Evolutionary conservation across 140 eudicot genomes (phyloP), one percentile per base, ranked within the genome.

Genomic region (Oenanthe javanica): DNA sequence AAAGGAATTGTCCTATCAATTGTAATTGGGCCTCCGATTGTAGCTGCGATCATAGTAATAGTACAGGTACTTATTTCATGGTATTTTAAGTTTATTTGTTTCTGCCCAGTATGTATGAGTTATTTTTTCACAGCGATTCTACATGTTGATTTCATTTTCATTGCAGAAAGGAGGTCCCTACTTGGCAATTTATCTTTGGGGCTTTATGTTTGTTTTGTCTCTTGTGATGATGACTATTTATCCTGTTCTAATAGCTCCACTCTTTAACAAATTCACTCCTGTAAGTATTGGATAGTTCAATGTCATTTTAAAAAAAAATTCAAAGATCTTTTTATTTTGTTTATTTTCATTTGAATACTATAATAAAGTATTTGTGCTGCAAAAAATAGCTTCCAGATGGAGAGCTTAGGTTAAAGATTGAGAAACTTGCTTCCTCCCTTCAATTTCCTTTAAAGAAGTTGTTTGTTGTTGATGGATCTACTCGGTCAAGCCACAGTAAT

Each of bases 141-240:
- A 3, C 0, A 6, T 27, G 9, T 1, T 4, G 21, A 63, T 27
- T 45, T 42, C 48, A 38, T 67, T 80, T 75, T 73, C 54, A 55
- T 84, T 91, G 88, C 98, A 95, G 98, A 95, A 95, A 95, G 93
- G 97, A 85, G 99, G 99, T 54, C 98, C 98, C 4, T 95, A 92
- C 89, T 79, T 93, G 86, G 99, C 99, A 77, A 95, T 95, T 72
- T 95, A 95, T 80, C 97, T 95, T 40, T 95, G 99, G 99, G 97
- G 89, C 7, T 95, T 95, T 81, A 91, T 95, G 97, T 86, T 95
- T 81, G 93, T 87, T 84, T 77, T 95, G 77, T 89, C 97, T 15
- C 86, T 95, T 64, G 93, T 93, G 70, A 95, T 95, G 99, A 93
- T 93, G 99, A 92, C 99, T 50, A 66, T 95, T 40, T 93, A 92